Evolutionary conservation across 805 yeast genomes (phyloP), one percentile per base, ranked within the genome.

Genomic region (Kurtzmaniella fragi): DNA sequence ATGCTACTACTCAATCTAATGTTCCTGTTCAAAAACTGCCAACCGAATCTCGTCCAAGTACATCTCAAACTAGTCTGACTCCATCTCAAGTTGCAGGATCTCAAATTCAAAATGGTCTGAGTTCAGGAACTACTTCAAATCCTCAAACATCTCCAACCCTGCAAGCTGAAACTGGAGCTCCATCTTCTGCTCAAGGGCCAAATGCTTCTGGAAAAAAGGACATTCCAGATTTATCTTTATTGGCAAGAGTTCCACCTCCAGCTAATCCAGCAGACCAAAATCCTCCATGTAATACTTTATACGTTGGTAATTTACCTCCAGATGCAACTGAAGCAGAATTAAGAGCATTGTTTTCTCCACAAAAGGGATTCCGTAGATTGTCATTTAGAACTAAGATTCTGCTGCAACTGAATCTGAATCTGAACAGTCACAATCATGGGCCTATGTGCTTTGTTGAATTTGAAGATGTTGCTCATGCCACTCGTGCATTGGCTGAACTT

Each of bases 391-490:
- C 95, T 13, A 61, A 57, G 34, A 63, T 61, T 42, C 64, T 57
- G 43, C 46, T 61, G 17, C 43, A 49, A 44, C 44, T 50, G 14
- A 34, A 33, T 11, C 44, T 53, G 10, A 56, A 44, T 16, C 38
- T 59, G 35, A 69, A 71, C 32, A 48, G 53, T 32, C 67, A 63
- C 42, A 75, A 77, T 48, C 95, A 84, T 64, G 98, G 99, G 4
- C 99, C 99, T 40, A 93, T 93, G 98, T 93, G 99, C 62, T 93
- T 93, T 71, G 99, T 93, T 39, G 99, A 93, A 68, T 93, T 93
- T 67, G 99, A 93, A 52, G 97, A 91, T 59, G 95, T 93, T 38
- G 82, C 84, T 3, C 84, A 78, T 62, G 99, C 99, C 1, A 88
- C 98, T 2, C 75, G 87, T 52, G 97, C 98, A 0, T 70, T 93